Evolutionary conservation across 2,329 filamentous ascomycete genomes (phyloP).

Genomic region (Stachybotrys echinatus): DNA sequence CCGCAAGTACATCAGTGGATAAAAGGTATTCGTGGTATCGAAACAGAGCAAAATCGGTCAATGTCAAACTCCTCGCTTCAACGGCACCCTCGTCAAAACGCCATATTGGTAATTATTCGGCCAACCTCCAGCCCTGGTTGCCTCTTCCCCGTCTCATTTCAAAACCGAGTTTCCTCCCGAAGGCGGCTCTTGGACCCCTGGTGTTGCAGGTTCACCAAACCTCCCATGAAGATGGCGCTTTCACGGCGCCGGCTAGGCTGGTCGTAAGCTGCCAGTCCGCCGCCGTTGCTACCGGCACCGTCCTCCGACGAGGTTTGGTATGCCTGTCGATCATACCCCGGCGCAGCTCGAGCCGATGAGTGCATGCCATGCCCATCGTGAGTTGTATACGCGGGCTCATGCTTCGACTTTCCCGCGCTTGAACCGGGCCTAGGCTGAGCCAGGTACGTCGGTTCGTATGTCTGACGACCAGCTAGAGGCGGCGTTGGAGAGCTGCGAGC

Average conservation of each 20-base stretch:
- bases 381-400: constrained; percentile 4
- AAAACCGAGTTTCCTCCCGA: constrained; percentile 48
- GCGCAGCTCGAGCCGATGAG: constrained; percentile 13
- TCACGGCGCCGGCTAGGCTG: constrained; percentile 49
- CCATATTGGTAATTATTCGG: background rate
- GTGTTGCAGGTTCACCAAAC: constrained; percentile 39
- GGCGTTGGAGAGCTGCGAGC: constrained; percentile 39
- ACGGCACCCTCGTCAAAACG: background rate
- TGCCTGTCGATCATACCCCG: constrained; percentile 31
- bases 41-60: background rate
- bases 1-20: background rate
- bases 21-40: background rate
- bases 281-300: constrained; percentile 9
- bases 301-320: constrained; percentile 22
- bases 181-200: constrained; percentile 49
- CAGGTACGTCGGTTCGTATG: constrained; percentile 40
- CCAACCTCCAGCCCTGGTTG: background rate
- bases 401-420: constrained; percentile 40
- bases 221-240: constrained; percentile 53
- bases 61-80: background rate
- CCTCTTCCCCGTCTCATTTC: constrained; percentile 1
- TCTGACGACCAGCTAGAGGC: constrained; percentile 19
- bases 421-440: constrained; percentile 24
- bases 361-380: constrained; percentile 15
- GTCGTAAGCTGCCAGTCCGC: constrained; percentile 26